Percentiles rank a stretch among this genome's conserved stretches.
Evolutionary conservation across 2,329 filamentous ascomycete genomes (phyloP).

Genomic region (Colletotrichum simmondsii): DNA sequence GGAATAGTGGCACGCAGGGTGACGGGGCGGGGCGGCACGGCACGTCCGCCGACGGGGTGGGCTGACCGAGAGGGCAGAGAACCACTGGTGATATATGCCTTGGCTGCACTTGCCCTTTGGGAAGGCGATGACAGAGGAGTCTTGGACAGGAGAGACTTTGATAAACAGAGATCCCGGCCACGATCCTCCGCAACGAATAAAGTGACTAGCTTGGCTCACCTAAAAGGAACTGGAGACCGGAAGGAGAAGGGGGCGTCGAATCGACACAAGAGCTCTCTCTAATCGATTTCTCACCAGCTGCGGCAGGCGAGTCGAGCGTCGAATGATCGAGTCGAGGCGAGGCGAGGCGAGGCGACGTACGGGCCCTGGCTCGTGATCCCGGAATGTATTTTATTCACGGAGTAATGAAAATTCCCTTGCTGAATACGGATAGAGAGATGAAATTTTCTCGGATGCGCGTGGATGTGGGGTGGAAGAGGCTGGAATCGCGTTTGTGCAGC

Average conservation of each 20-base stretch:
- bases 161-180: constrained; percentile 16
- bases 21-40: constrained; percentile 5
- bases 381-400: constrained; percentile 28
- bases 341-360: constrained; percentile 17
- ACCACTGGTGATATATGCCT: constrained; percentile 15
- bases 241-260: background rate
- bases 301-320: constrained; percentile 5
- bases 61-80: constrained; percentile 7
- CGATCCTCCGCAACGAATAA: constrained; percentile 32
- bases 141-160: constrained; percentile 16
- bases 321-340: background rate
- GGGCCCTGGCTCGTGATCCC: constrained; percentile 28
- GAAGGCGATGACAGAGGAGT: constrained; percentile 12
- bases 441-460: constrained; percentile 22
- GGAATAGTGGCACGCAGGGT: constrained; percentile 31
- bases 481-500: constrained; percentile 28
- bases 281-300: background rate
- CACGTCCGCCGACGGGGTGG: constrained; percentile 10
- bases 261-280: constrained; percentile 21
- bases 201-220: constrained; percentile 34
- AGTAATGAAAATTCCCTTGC: constrained; percentile 22
- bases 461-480: constrained; percentile 34
- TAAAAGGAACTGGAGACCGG: constrained; percentile 20
- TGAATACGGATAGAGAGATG: constrained; percentile 12
- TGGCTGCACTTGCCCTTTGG: constrained; percentile 24